These are phyloP conservation scores for Hypoxylon sp. DNA, from an alignment of 2,329 filamentous ascomycete genomes.

Conservation along the genomic window DNA sequence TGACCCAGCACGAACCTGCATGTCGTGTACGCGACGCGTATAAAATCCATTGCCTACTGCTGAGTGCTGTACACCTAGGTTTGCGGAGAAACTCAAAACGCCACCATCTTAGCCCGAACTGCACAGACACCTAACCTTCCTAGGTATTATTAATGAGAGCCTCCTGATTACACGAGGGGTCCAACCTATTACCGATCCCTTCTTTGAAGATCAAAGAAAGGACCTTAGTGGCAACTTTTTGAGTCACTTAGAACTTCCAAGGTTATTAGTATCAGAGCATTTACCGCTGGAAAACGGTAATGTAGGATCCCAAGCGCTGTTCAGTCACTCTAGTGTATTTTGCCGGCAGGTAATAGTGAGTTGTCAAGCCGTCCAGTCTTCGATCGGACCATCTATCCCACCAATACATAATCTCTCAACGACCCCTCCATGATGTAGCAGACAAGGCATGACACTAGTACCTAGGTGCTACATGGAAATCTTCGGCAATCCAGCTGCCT, in stretches of 20 bases:
- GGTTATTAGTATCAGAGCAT: conserved; percentile 11
- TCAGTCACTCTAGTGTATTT: conserved; percentile 32
- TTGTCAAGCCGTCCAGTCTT: conserved; percentile 24
- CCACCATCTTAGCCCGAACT: conserved; percentile 26
- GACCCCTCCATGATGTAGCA: conserved; percentile 44
- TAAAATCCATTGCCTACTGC: conserved; percentile 1
- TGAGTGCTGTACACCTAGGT: background rate
- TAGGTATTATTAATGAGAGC: conserved; percentile 27
- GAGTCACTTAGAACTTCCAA: background rate
- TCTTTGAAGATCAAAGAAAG: conserved; percentile 22
- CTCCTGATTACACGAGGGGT: conserved; percentile 21
- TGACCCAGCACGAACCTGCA: conserved; percentile 1
- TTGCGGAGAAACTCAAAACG: conserved; percentile 36
- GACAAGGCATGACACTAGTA: conserved; percentile 27
- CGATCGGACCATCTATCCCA: conserved; percentile 38
- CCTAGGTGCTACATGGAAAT: conserved; percentile 29
- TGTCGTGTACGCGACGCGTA: conserved; percentile 38
- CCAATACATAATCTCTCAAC: conserved; percentile 23
- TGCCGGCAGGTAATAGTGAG: conserved; percentile 43
- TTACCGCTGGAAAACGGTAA: conserved; percentile 24
- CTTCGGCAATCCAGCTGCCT: conserved; percentile 37
- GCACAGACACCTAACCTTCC: conserved; percentile 9
- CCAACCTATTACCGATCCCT: conserved; percentile 3
- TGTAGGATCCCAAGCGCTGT: conserved; percentile 20
- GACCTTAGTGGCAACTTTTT: conserved; percentile 28